Conservation (phyloP, 1,284 basidiomycete species). For the Porogramme epimiltina region DNA sequence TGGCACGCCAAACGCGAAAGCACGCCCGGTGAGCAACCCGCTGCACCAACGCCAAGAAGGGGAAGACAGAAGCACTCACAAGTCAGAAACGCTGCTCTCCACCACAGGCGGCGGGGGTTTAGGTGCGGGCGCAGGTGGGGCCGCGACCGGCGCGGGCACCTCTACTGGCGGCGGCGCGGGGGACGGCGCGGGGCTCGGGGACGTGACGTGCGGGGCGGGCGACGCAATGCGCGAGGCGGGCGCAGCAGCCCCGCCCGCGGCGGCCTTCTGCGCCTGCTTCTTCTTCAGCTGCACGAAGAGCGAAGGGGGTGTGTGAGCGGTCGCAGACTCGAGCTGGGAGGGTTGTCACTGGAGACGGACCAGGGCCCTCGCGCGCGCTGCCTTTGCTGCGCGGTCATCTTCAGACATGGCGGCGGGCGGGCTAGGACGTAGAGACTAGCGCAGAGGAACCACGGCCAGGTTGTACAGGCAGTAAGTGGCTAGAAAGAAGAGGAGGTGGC, state of each 20-base stretch:
- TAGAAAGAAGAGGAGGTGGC: no score
- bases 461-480: no score
- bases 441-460: no score
- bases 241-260: slow-evolving; percentile 30
- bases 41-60: no score
- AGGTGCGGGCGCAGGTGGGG: slow-evolving; percentile 45
- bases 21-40: no score
- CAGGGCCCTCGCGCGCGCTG: slow-evolving; percentile 79
- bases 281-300: slow-evolving; percentile 59
- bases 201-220: slow-evolving; percentile 30
- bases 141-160: slow-evolving; percentile 24
- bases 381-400: slow-evolving; percentile 76
- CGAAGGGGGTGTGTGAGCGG: slow-evolving; percentile 14
- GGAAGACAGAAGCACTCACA: slow-evolving; percentile 34
- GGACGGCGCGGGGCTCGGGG: slow-evolving; percentile 48
- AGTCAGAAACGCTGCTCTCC: slow-evolving; percentile 26
- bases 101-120: slow-evolving; percentile 16
- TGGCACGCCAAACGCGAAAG: slow-evolving; percentile 16
- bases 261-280: slow-evolving; percentile 68
- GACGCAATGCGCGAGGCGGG: slow-evolving; percentile 33
- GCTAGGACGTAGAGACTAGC: no score
- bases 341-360: slow-evolving; percentile 40
- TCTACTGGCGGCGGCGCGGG: slow-evolving; percentile 49
- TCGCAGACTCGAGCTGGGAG: background rate
- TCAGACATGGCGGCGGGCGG: slow-evolving; percentile 63